phyloP scores from a whole-genome alignment of 164 flowering plant species.

The Vitis riparia region DNA sequence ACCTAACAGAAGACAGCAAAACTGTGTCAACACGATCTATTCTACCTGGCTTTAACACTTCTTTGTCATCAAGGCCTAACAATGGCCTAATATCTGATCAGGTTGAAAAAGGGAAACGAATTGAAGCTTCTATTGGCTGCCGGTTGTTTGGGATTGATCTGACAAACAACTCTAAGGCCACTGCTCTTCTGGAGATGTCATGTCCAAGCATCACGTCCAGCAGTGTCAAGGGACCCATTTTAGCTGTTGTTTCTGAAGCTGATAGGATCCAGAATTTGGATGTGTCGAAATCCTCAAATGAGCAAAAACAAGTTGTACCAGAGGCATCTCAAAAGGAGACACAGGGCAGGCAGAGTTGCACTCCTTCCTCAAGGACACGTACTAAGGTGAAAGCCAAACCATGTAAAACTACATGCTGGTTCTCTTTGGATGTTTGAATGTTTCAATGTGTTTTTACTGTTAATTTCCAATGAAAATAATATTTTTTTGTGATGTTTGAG shows the following conservation, averaged over 20 bases:
- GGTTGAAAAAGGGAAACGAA: constrained; percentile 37
- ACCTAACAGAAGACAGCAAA: constrained; percentile 27
- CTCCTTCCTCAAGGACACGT: constrained; percentile 43
- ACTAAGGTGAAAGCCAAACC: constrained; percentile 41
- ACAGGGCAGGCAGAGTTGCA: constrained; percentile 28
- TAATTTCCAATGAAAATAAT: background rate
- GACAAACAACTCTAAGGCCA: constrained; percentile 25
- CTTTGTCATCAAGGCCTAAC: constrained; percentile 16
- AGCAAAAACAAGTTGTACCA: constrained; percentile 17
- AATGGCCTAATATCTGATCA: constrained; percentile 19
- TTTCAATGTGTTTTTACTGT: background rate
- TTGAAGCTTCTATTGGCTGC: constrained; percentile 44
- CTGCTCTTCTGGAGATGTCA: constrained; percentile 14
- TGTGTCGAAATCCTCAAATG: constrained; percentile 19
- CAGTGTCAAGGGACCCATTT: constrained; percentile 9
- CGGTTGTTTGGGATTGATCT: constrained; percentile 81
- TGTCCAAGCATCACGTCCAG: background rate
- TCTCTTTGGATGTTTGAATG: background rate
- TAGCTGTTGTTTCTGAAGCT: constrained; percentile 14
- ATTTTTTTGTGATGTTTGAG: background rate
- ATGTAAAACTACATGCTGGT: background rate
- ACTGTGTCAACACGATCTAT: constrained; percentile 10
- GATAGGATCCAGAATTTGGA: constrained; percentile 21
- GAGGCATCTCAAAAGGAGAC: constrained; percentile 27
- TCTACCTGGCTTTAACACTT: constrained; percentile 11